phyloP scores from a whole-genome alignment of 495 filamentous ascomycete genomes.

The Penicillium mononematosum region DNA sequence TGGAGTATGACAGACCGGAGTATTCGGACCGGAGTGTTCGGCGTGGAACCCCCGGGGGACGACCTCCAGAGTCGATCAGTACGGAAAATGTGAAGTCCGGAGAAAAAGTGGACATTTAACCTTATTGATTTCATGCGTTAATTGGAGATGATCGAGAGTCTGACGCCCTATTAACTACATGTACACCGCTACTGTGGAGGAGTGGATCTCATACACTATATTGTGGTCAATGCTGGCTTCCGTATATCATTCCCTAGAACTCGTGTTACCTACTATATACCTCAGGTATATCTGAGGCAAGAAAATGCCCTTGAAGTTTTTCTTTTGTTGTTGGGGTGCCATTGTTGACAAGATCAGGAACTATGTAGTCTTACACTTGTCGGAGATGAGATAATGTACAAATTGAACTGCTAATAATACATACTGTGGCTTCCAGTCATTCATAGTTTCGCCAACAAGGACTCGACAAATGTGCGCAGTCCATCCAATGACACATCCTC shows the following conservation, averaged over 20 bases:
- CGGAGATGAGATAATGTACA: conserved; percentile 13
- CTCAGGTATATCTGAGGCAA: background rate
- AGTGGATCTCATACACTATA: background rate
- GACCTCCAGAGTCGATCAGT: background rate
- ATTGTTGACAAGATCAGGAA: too few relatives aligned
- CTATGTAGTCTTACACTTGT: background rate
- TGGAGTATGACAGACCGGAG: conserved; percentile 4
- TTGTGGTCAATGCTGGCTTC: too few relatives aligned
- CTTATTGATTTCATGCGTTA: background rate
- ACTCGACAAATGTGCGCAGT: conserved; percentile 38
- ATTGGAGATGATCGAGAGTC: background rate
- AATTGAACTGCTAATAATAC: conserved; percentile 9
- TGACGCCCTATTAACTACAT: background rate
- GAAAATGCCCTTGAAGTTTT: background rate
- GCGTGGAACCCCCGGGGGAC: background rate
- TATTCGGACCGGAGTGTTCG: conserved; percentile 16
- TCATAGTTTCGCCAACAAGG: conserved; percentile 45
- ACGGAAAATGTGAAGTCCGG: background rate
- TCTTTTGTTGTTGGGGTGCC: too few relatives aligned
- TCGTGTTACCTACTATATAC: background rate
- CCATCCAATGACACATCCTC: conserved; percentile 46
- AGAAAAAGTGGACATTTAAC: background rate
- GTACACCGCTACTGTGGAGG: background rate
- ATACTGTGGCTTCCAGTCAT: background rate
- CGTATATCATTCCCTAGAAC: background rate